Evolutionary conservation across 2,329 filamentous ascomycete genomes (phyloP).

Genomic region (Madurella mycetomatis): DNA sequence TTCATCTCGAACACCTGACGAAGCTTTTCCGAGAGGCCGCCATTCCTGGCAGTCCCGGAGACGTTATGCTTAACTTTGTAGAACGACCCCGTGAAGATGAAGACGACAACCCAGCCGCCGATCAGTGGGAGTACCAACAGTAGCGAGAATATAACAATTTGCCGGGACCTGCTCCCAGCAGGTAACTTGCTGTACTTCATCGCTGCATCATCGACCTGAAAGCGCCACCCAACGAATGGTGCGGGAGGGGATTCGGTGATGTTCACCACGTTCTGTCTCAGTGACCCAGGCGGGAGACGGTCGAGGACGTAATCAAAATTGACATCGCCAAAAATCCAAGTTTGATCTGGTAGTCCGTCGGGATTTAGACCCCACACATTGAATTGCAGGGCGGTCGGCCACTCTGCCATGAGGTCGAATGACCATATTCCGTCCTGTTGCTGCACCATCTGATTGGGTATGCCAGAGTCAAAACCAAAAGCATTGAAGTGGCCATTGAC

Average conservation of each 20-base stretch:
- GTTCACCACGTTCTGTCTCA: constrained; percentile 52
- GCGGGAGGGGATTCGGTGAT: constrained; percentile 50
- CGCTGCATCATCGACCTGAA: constrained; percentile 51
- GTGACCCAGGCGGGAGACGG: constrained; percentile 53
- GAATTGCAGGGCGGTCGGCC: constrained; percentile 56
- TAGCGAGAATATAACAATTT: constrained; percentile 51
- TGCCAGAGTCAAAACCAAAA: constrained; percentile 58
- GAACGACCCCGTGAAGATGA: constrained; percentile 55
- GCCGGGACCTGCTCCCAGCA: constrained; percentile 47
- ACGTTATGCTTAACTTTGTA: constrained; percentile 45
- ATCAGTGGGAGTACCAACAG: constrained; percentile 49
- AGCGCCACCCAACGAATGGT: constrained; percentile 50
- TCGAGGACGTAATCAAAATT: constrained; percentile 57
- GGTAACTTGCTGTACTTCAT: constrained; percentile 49
- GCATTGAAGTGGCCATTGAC: constrained; percentile 59
- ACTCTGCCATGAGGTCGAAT: constrained; percentile 58
- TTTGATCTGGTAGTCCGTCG: constrained; percentile 56
- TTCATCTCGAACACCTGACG: constrained; percentile 16
- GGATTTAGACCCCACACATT: constrained; percentile 64
- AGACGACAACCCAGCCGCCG: constrained; percentile 46
- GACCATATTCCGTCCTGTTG: constrained; percentile 47
- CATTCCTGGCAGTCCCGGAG: constrained; percentile 22
- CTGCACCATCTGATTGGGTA: constrained; percentile 49
- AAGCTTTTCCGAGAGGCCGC: constrained; percentile 20
- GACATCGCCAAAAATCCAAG: constrained; percentile 55